Base-by-base conservation (phyloP, 2,329 filamentous ascomycete genomes). In the Plenodomus biglobosus region DNA sequence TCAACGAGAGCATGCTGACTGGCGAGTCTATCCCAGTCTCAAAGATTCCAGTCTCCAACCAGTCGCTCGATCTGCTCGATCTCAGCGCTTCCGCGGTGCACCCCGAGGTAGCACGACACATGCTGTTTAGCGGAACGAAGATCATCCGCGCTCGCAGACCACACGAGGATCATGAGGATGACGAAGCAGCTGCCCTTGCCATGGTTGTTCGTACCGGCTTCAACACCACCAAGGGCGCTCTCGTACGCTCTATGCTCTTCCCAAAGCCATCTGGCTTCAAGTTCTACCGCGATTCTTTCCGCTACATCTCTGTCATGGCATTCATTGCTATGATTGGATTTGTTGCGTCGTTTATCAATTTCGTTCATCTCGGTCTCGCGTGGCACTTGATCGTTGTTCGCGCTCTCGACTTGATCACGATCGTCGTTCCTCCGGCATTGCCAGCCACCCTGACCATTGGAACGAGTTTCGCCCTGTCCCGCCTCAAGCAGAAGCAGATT, bases 1-100 rank as follows among this genome's bases (percentile, higher is more conserved):
- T 99, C 57, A 99, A 99, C 65, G 94, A 99, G 74, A 97, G 94
- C 74, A 99, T 99, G 94, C 82, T 99, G 30, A 99, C 94, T 34
- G 84, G 92, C 48, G 94, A 99, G 77, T 97, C 94, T 35, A 92
- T 99, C 3, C 95, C 94, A 2, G 92, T 99, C 1, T 96, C 92
- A 2, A 99, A 99, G 72, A 79, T 85, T 1, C 92, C 94, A 1
- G 85, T 90, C 3, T 90, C 83, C 1, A 86, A 96, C 65, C 85
- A 92, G 52, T 85, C 88, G 1, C 77, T 99, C n/a, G 78, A 80
- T 19, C 75, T 82, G 40, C 81, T 99, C 61, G 85, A 96, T 58
- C 77, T 96, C 13, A 85, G 83, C 44, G 88, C 92, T 4, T 86
- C 91, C 0, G 88, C 91, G 0, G 85, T 96, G 27, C 86, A 90